Evolutionary conservation across 192 early-diverging fungal genomes (phyloP), one percentile per base, ranked within the genome.

Genomic region (Linderina pennispora): DNA sequence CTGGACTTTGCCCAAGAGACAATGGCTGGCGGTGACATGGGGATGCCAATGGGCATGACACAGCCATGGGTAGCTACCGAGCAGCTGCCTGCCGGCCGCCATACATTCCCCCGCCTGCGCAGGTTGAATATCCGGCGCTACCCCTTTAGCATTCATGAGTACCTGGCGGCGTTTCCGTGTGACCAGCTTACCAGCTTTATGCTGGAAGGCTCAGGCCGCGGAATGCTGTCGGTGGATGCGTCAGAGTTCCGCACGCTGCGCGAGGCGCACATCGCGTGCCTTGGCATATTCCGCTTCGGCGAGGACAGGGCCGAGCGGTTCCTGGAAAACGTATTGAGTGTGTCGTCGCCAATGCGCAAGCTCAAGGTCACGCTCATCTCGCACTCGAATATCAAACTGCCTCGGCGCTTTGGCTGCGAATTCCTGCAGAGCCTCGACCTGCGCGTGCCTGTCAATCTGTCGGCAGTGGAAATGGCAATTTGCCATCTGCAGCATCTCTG

Each of bases 391-490:
- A 8, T 31, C 6, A 11, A 31, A 11, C 28, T 31, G 11, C 28
- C 28, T 31, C 6, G 6, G 6, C 5, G 11, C 37, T 14, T 38
- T 8, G 28, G 20, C 1, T 51, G 39, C 26, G 28, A 15, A 22
- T 13, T 23, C 1, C 37, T 59, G 10, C 21, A 15, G 8, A 20
- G 28, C 0, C 19, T 59, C 36, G 57, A 59, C 13, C 43, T 59
- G 43, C 43, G 57, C 0, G 32, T 42, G 22, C 57, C 57, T 1
- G 13, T 59, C 31, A 9, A 16, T 5, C 23, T 52, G 16, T 15
- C 13, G 1, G 48, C 23, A 11, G 43, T 40, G 1, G 23, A 13
- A 10, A 2, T n/a, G 0, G 4, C 52, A 8, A 2, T 60, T 4
- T 3, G 2, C 8, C 28, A 48, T 15, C 8, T 60, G 49, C 57